Base-by-base conservation (phyloP, 345 rosid species). In the Hirschfeldia incana region DNA sequence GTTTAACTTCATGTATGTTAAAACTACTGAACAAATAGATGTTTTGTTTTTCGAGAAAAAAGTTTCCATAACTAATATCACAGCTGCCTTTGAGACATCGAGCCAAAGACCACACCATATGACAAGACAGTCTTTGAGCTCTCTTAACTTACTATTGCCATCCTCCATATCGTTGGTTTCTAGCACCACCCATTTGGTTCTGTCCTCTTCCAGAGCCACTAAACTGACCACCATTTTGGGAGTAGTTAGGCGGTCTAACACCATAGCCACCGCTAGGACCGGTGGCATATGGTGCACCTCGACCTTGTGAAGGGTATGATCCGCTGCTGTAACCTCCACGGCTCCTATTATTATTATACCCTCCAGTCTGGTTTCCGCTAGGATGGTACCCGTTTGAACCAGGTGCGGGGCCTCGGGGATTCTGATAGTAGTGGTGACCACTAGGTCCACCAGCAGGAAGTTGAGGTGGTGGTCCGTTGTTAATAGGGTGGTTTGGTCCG, bases 211-310 rank as follows among this genome's bases (percentile, higher is more conserved):
- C 59, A 53, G 59, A 15, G 8, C 26, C 59, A 53, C 26, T 7
- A 53, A 5, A 53, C 21, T 16, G 89, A 70, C 89, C 93, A 44
- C 89, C 86, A 29, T 75, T 78, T 85, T 87, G 98, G 79, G 95
- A 84, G 79, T 89, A 91, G 76, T 86, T 93, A 26, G 94, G 89
- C 36, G 89, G 90, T 55, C 88, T 91, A 62, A 79, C 92, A 67
- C 95, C 92, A 84, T 90, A 91, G 16, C 91, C 87, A 33, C 92
- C 94, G 64, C 94, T 90, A 70, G 95, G 93, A 78, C 96, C 93
- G 0, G 78, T 17, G 1, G 89, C 90, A 44, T 94, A 92, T 6
- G 95, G 95, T 27, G 91, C 97, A 8, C 84, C 95, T 3, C 92
- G 89, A 6, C 94, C 92, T 74, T 90, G 98, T 27, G 91, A 88